Base-by-base conservation (phyloP, 306 rosid genomes). In the Pyrus communis region DNA sequence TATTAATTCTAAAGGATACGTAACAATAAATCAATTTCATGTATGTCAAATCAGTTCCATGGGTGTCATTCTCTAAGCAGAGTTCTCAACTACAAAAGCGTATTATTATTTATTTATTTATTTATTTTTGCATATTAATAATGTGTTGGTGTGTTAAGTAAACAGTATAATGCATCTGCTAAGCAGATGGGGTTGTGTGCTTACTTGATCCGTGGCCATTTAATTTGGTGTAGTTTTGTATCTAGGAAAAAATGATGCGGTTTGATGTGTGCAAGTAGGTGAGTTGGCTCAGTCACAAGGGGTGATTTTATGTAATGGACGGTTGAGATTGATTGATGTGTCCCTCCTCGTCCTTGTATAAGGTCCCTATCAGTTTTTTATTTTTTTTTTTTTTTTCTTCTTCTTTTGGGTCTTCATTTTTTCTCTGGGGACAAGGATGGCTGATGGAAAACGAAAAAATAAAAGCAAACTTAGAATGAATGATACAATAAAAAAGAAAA, bases 111-210 rank as follows among this genome's bases (percentile, higher is more conserved):
- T 31, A 31, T 31, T 31, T 33, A 33, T 33, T 33, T 33, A 33
- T 33, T 33, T 35, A 35, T 35, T 6, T 5, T 35, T 35, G 38
- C 6, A 6, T 35, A 35, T 35, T 35, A 49, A 49, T 49, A 49
- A 49, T 1, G 13, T 57, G 28, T 61, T n/a, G 19, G 73, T 52
- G 55, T 67, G 67, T 75, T 81, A 70, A 80, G 55, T 69, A 79
- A 85, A 85, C 81, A 78, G 79, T 83, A 76, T 63, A 77, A 77
- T 76, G 90, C 92, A 86, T 86, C 91, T 83, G 87, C 54, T 81
- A 77, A 82, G 79, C 81, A 72, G 66, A 75, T 79, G 71, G 75
- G 69, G 13, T 63, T 71, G 67, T 46, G 40, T 35, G 40, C 40
- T 35, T 35, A 35, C 40, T 35, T 35, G 69, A 82, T 72, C 61